Evolutionary conservation across 768 basidiomycete species (phyloP), one percentile per base, ranked within the genome.

Genomic region (Clavulina sp.): DNA sequence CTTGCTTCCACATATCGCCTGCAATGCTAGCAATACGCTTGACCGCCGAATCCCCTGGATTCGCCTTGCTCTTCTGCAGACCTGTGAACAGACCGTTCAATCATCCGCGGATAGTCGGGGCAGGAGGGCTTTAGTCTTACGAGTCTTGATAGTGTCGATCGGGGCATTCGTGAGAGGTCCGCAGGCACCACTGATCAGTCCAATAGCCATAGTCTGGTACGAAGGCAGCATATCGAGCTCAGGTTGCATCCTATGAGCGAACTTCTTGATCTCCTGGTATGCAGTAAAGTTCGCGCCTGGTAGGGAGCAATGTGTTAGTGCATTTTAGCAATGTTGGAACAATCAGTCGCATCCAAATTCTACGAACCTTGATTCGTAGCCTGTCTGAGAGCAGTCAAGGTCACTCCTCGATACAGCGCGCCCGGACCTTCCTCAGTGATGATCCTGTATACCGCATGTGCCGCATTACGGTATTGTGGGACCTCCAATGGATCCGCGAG

Each of bases 91-190:
- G 43, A 51, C 33, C n/a, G n/a, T n/a, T n/a, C n/a, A 21, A 32
- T 41, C 4, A 38, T 6, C 33, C 55, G 54, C 18, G 26, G 40
- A n/a, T n/a, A n/a, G n/a, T n/a, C n/a, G n/a, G 46, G 33, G 41
- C 41, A 38, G 30, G 36, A 19, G 13, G 2, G 16, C 16, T 44
- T 18, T 26, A 34, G 9, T 70, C 81, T 59, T 64, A 82, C 88
- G 85, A 53, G 93, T 97, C 66, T 95, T 96, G 60, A 93, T 89
- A 7, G 84, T 87, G 64, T 88, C 86, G 50, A 89, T 84, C 1
- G 92, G 93, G 9, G 95, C 95, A 62, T 99, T 97, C 13, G 91
- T 92, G 65, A 97, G 91, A 13, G 95, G 95, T 3, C 95, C 95
- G 82, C 92, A 89, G 1, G 95, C 95, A 48, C 95, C 95, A 44